Base-by-base conservation (phyloP, 176 grass and related monocot species). In the Zoysia japonica region DNA sequence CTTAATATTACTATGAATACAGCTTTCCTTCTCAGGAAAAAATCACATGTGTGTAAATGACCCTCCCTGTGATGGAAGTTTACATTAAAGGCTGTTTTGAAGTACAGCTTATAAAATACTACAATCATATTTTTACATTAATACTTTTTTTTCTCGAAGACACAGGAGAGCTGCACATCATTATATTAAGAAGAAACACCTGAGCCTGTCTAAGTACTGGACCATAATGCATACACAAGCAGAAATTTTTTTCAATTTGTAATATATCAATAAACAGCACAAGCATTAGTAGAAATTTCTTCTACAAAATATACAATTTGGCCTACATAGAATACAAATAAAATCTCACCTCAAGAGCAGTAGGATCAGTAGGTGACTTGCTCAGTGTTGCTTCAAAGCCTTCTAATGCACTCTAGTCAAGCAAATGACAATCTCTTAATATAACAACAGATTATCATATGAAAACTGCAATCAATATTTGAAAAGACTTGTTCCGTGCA, bases 331-430 rank as follows among this genome's bases (percentile, higher is more conserved):
- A 77, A 65, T 47, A 37, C 50, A 69, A 74, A 61, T 56, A 84
- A 48, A 5, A 79, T 56, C 78, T 94, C 81, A 94, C 91, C 87
- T 94, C 87, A 48, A 94, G 85, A 78, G 91, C 89, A 2, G 79
- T 80, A 75, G 81, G 85, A 88, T 97, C 91, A 37, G 92, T 71
- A 36, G 94, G 91, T 42, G 85, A 92, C 67, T 84, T 83, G 15
- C 80, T 88, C 74, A 97, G 85, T 72, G 83, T 94, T 85, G 71
- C 83, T 87, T 90, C 75, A 40, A 88, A 97, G 64, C 85, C 89
- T 79, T 85, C 77, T 20, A 94, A 77, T 79, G 75, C 83, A 47
- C 82, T 88, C 91, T 94, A 82, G 70, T 54, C 39, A 80, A 36
- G 0, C 8, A 69, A 81, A 86, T 60, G 68, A 45, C 35, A 61